Evolutionary conservation across 768 basidiomycete genomes (phyloP).

Genomic region (Chalciporus pseudorubinellus): DNA sequence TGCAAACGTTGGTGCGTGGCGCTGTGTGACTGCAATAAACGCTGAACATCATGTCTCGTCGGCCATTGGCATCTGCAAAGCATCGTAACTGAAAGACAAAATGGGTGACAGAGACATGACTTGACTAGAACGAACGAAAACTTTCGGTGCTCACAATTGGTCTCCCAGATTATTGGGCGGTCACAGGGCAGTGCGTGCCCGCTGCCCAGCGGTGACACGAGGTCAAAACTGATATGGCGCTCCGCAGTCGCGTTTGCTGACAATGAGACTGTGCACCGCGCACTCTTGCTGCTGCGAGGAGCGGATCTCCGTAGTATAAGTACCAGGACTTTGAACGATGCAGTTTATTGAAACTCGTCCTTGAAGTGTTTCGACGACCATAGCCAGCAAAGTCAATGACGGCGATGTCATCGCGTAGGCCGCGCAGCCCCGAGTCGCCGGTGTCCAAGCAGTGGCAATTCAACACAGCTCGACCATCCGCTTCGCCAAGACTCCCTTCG

Average conservation of each 20-base stretch:
- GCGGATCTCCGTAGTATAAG: not conserved
- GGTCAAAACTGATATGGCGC: not conserved
- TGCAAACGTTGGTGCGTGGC: too few relatives aligned
- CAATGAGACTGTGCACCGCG: not conserved
- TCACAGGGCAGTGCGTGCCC: not conserved
- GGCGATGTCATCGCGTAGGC: not conserved
- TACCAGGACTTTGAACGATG: not conserved
- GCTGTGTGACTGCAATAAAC: too few relatives aligned
- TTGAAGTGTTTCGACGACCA: not conserved
- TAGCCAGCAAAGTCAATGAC: not conserved
- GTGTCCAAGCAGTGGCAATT: conserved; percentile 8
- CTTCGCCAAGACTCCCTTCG: conserved; percentile 6
- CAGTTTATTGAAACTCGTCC: not conserved
- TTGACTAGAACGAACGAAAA: too few relatives aligned
- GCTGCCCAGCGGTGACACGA: not conserved
- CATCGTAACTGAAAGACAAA: too few relatives aligned
- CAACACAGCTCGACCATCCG: conserved; percentile 13
- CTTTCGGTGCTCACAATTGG: not conserved
- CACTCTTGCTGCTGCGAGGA: not conserved
- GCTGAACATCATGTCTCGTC: too few relatives aligned
- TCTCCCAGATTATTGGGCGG: not conserved
- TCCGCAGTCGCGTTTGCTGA: not conserved
- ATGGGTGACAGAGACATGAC: too few relatives aligned
- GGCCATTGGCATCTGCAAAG: too few relatives aligned
- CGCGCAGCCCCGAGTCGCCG: not conserved